These are phyloP conservation scores for Brassica rapa DNA, from an alignment of 345 rosid genomes.

Conservation along the genomic window DNA sequence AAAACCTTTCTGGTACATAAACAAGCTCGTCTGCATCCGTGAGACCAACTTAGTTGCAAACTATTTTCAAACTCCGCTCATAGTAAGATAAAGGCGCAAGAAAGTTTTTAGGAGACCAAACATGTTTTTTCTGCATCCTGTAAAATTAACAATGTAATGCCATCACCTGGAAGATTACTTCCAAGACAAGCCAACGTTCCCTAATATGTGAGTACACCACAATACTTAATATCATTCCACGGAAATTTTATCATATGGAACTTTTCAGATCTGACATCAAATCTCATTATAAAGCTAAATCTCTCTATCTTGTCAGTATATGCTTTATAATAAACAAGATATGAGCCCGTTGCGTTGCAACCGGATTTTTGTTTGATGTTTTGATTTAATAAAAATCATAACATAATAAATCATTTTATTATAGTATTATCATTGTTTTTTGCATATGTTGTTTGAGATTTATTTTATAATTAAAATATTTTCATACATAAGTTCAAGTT, in stretches of 20 bases:
- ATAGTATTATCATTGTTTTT: too few relatives aligned
- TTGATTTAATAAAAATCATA: too few relatives aligned
- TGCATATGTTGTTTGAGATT: too few relatives aligned
- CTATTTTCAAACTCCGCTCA: neutral
- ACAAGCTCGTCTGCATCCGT: conserved; percentile 13
- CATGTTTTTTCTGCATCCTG: conserved; percentile 1
- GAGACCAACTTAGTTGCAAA: neutral
- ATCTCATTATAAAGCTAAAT: neutral
- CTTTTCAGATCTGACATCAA: conserved; percentile 1
- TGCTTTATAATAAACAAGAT: neutral
- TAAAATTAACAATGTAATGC: neutral
- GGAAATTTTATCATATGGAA: neutral
- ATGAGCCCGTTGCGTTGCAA: too few relatives aligned
- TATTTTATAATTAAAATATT: too few relatives aligned
- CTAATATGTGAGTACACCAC: neutral
- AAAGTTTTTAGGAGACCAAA: neutral
- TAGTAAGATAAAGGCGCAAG: neutral
- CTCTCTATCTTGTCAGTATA: neutral
- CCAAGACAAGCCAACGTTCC: conserved; percentile 1
- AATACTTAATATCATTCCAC: neutral
- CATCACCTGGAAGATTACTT: neutral
- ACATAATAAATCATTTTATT: too few relatives aligned
- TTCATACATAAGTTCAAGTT: too few relatives aligned
- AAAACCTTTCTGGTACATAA: neutral
- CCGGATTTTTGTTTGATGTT: too few relatives aligned